Conservation (phyloP, 208 protist genomes). For the Balamuthia mandrillaris region DNA sequence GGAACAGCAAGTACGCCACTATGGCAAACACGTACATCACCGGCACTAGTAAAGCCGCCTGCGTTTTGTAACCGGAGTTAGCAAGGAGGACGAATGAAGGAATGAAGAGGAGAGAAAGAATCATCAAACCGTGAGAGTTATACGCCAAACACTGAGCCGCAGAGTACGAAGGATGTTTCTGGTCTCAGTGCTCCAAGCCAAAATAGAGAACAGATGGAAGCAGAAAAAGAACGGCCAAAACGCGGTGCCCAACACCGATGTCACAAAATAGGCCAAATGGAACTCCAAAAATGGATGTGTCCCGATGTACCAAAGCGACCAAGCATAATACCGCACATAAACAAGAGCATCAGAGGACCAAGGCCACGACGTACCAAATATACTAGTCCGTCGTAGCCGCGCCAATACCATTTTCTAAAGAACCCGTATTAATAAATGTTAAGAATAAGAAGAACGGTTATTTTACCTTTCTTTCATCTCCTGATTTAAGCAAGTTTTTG, state of each 20-base stretch:
- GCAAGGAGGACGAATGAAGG: too few relatives aligned
- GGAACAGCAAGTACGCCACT: slow-evolving; percentile 5
- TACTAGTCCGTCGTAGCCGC: not conserved
- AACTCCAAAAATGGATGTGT: not conserved
- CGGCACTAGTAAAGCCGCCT: not conserved
- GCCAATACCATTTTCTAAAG: not conserved
- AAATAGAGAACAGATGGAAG: slow-evolving; percentile 18
- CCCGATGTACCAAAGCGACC: not conserved
- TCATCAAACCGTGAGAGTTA: not conserved
- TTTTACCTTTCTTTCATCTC: slow-evolving; percentile 2
- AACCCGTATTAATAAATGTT: too few relatives aligned
- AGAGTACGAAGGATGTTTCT: not conserved
- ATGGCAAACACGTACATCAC: slow-evolving; percentile 30
- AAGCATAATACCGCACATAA: slow-evolving; percentile 12
- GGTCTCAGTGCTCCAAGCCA: slow-evolving; percentile 16
- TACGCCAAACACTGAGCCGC: not conserved
- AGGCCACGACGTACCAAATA: not conserved
- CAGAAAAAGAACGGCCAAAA: not conserved
- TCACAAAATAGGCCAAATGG: slow-evolving; percentile 7
- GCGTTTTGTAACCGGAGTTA: too few relatives aligned
- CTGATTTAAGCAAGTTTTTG: slow-evolving; percentile 30
- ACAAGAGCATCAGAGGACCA: not conserved
- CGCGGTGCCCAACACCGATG: not conserved
- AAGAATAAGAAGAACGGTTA: not conserved
- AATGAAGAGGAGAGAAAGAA: not conserved